These are phyloP conservation scores for Testicularia cyperi DNA, from an alignment of 1,284 basidiomycete genomes.

Conservation along the genomic window DNA sequence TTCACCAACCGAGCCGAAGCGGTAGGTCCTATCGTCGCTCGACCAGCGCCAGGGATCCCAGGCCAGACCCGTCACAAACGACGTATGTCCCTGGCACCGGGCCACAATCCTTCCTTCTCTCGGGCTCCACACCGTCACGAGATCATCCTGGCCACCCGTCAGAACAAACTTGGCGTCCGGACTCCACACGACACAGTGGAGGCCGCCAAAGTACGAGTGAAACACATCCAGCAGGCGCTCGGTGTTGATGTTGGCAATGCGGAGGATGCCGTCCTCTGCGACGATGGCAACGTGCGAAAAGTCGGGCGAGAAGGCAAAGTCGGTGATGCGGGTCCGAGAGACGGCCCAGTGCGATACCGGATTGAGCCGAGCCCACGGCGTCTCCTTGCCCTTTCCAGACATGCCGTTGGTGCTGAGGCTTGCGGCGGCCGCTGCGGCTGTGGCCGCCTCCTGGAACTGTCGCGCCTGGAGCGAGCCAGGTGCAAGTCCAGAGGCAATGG, in stretches of 20 bases:
- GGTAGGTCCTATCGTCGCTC: constrained; percentile 62
- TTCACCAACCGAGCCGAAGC: constrained; percentile 54
- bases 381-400: constrained; percentile 40
- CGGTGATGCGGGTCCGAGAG: constrained; percentile 31
- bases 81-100: constrained; percentile 92
- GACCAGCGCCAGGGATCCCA: constrained; percentile 76
- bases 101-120: constrained; percentile 70
- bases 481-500: constrained; percentile 30
- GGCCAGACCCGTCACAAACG: constrained; percentile 82
- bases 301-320: constrained; percentile 55
- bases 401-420: constrained; percentile 20
- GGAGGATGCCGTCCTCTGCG: constrained; percentile 48
- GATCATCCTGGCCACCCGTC: constrained; percentile 86
- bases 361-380: constrained; percentile 37
- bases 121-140: constrained; percentile 68
- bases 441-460: constrained; percentile 27
- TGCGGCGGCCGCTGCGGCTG: constrained; percentile 23
- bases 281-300: constrained; percentile 42
- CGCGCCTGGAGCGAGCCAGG: constrained; percentile 12
- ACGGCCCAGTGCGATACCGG: constrained; percentile 53
- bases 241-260: constrained; percentile 46
- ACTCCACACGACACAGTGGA: constrained; percentile 89
- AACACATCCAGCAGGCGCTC: constrained; percentile 46
- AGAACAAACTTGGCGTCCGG: constrained; percentile 90
- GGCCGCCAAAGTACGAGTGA: constrained; percentile 54